Base-by-base conservation (phyloP, 139 green algal genomes). In the Chlorella sorokiniana region DNA sequence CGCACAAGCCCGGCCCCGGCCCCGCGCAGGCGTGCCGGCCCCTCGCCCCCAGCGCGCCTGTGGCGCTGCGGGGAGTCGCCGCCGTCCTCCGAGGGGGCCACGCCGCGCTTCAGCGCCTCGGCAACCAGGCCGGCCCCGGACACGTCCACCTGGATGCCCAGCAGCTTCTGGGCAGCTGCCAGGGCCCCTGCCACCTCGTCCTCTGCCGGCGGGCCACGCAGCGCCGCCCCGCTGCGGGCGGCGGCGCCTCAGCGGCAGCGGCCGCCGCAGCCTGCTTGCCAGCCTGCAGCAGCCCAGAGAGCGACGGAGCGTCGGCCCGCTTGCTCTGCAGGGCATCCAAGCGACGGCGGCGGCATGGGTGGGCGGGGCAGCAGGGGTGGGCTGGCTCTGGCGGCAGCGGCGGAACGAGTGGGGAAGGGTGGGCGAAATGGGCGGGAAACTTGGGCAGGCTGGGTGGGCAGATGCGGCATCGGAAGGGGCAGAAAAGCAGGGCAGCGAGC, bases 101-200 rank as follows among this genome's bases (percentile, higher is more conserved):
- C 41, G 16, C 75, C 82, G 25, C 51, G 71, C 33, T 76, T 72
- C 22, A 69, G 7, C 7, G 85, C 85, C 54, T 81, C 64, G 20
- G 31, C 62, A 31, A 88, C 51, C 65, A 88, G 56, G 0, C 61
- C 69, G 2, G 70, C 45, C 0, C 81, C 69, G 8, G 27, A 48
- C 51, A 87, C 35, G n/a, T 84, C 81, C 35, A 33, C 33, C n/a
- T 27, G 3, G 6, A 86, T 18, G 22, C 81, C 81, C 67, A 86
- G 81, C 65, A 85, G 64, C 64, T 52, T 37, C 41, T 29, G 59
- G 22, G 73, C 54, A 9, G 7, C 22, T 25, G 37, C 72, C 64
- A 65, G 31, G 8, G 38, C 62, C 16, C 16, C 77, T 44, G 77
- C 59, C 44, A 45, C 25, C 42, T 42, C 27, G 20, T 35, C 38